A percentile compares a stretch with the other conserved stretches of the same genome.
These are phyloP conservation scores for Excoecaria agallocha DNA, from an alignment of 345 rosid species.

Conservation along the genomic window DNA sequence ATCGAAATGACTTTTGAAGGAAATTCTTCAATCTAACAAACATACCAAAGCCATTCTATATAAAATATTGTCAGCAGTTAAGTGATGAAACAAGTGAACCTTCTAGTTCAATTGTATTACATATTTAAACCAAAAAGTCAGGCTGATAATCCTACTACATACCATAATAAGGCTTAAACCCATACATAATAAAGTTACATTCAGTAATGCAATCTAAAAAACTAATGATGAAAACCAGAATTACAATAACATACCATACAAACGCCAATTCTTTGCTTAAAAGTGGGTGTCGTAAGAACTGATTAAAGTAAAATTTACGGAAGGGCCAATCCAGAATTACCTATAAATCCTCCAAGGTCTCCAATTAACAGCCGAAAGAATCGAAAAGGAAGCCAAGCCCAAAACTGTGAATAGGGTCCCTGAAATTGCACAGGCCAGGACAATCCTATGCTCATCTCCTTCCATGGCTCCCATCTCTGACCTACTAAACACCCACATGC, in stretches of 20 bases:
- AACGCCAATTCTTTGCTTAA: constrained; percentile 1
- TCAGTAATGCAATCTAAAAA: constrained; percentile 1
- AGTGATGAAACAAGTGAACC: not conserved
- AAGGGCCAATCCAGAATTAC: constrained; percentile 29
- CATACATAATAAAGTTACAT: not conserved
- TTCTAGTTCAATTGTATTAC: not conserved
- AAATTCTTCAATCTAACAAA: not conserved
- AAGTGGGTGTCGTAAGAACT: not conserved
- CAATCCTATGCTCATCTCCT: constrained; percentile 60
- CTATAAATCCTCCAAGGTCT: constrained; percentile 98
- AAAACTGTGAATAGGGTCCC: constrained; percentile 78
- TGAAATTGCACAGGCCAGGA: constrained; percentile 72
- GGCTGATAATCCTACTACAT: not conserved
- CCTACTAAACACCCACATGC: constrained; percentile 41
- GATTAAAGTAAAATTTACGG: not conserved
- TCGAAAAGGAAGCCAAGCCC: constrained; percentile 75
- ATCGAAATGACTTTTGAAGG: not conserved
- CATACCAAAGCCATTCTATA: not conserved
- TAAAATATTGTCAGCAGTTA: not conserved
- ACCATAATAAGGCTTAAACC: not conserved
- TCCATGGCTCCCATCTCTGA: constrained; percentile 69
- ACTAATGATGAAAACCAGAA: not conserved
- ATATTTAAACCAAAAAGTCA: not conserved
- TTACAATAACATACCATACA: not conserved
- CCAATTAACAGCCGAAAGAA: constrained; percentile 96